These are phyloP conservation scores for Rhodamnia argentea DNA, from an alignment of 345 rosid species.

Conservation along the genomic window DNA sequence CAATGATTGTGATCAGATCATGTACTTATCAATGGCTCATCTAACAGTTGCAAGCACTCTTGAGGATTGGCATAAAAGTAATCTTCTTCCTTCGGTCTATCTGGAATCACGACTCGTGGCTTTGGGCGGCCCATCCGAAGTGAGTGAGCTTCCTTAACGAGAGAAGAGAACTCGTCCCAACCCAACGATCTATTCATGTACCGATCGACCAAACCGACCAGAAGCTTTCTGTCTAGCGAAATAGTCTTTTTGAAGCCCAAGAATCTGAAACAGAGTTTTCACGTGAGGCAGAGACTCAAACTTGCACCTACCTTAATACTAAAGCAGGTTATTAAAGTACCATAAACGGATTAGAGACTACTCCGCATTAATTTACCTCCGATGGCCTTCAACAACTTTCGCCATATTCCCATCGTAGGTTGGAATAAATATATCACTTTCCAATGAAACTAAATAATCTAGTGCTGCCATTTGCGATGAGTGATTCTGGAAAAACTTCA, in stretches of 20 bases:
- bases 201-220: conserved; percentile 62
- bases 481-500: conserved; percentile 58
- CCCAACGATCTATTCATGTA: conserved; percentile 46
- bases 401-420: conserved; percentile 97
- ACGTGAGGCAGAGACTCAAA: neutral
- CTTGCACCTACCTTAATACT: neutral
- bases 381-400: conserved; percentile 97
- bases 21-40: conserved; percentile 43
- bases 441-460: conserved; percentile 81
- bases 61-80: conserved; percentile 88
- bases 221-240: conserved; percentile 56
- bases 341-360: neutral
- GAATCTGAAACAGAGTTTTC: conserved; percentile 38
- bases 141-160: conserved; percentile 59
- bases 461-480: conserved; percentile 92
- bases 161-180: conserved; percentile 78
- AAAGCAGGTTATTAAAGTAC: neutral
- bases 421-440: conserved; percentile 88
- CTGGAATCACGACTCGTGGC: conserved; percentile 44
- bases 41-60: conserved; percentile 77
- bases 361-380: conserved; percentile 38
- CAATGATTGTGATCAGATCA: conserved; percentile 6
- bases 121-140: conserved; percentile 71
- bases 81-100: conserved; percentile 95
- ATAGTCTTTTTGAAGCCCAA: conserved; percentile 88